Percentiles rank a stretch among this genome's conserved stretches.
These are phyloP conservation scores for Pisolithus marmoratus DNA, from an alignment of 768 basidiomycete species.

Conservation along the genomic window DNA sequence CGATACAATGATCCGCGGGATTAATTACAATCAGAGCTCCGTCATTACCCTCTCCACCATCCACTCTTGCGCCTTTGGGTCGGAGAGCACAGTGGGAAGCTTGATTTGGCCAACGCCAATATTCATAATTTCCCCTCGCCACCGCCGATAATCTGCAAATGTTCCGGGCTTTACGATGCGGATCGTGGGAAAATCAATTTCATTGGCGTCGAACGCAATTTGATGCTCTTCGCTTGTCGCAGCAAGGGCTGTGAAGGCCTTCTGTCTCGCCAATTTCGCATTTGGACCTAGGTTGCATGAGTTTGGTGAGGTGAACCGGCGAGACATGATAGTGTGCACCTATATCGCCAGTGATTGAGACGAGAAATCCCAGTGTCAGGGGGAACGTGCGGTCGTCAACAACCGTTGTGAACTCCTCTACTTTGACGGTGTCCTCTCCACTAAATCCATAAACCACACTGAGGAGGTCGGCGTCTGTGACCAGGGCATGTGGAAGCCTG, in stretches of 20 bases:
- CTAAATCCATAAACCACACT: neutral
- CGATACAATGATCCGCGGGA: too few relatives aligned
- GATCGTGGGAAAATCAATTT: conserved; percentile 7
- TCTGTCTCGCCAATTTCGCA: neutral
- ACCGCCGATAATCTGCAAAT: conserved; percentile 6
- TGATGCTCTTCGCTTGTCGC: neutral
- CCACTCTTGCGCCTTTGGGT: too few relatives aligned
- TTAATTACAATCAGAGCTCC: neutral
- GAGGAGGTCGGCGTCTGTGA: conserved; percentile 10
- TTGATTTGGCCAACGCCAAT: conserved; percentile 9
- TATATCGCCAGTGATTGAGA: conserved; percentile 7
- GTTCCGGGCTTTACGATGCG: too few relatives aligned
- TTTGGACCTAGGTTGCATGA: conserved; percentile 2
- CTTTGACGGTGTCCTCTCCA: conserved; percentile 1
- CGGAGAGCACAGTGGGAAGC: conserved; percentile 3
- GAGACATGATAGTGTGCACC: conserved; percentile 2
- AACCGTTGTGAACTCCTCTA: conserved; percentile 11
- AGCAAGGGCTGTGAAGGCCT: too few relatives aligned
- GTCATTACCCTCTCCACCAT: neutral
- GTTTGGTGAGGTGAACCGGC: neutral
- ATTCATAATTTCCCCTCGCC: conserved; percentile 6
- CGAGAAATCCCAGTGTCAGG: conserved; percentile 11
- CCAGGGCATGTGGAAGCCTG: conserved; percentile 5
- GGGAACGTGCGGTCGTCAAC: conserved; percentile 8
- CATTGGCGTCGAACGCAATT: neutral